Conservation (phyloP, 1,139 yeast genomes). For the Hyphopichia fennica region DNA sequence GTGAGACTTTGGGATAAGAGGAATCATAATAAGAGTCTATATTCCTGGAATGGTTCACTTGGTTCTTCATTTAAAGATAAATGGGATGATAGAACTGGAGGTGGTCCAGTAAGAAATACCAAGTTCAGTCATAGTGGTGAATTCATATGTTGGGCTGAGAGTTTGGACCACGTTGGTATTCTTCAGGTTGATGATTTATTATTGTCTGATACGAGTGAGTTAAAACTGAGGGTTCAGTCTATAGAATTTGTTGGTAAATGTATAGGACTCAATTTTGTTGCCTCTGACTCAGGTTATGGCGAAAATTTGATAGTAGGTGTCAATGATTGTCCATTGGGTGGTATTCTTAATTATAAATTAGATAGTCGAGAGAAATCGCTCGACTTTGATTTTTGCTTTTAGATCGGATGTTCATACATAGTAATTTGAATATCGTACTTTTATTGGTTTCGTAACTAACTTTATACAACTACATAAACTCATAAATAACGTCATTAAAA, state of each 20-base stretch:
- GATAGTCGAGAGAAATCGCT: constrained; percentile 36
- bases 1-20: constrained; percentile 56
- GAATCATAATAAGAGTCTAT: constrained; percentile 23
- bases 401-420: constrained; percentile 1
- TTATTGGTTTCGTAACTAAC: no score
- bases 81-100: constrained; percentile 11
- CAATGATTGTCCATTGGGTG: constrained; percentile 59
- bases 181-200: constrained; percentile 35
- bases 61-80: constrained; percentile 17
- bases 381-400: constrained; percentile 43
- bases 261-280: constrained; percentile 54
- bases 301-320: constrained; percentile 55
- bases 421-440: no score
- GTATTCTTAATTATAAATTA: constrained; percentile 49
- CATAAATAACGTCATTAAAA: no score
- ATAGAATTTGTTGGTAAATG: constrained; percentile 60
- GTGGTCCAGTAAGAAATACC: constrained; percentile 55
- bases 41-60: constrained; percentile 38
- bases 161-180: constrained; percentile 59
- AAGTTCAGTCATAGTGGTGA: constrained; percentile 49
- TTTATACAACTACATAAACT: no score
- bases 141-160: constrained; percentile 57
- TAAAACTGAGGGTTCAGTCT: constrained; percentile 39
- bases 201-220: constrained; percentile 12
- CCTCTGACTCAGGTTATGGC: constrained; percentile 43